A percentile compares a stretch with the other conserved stretches of the same genome.
Conservation (phyloP, 176 grass and related monocot species). For the Oryza meridionalis region DNA sequence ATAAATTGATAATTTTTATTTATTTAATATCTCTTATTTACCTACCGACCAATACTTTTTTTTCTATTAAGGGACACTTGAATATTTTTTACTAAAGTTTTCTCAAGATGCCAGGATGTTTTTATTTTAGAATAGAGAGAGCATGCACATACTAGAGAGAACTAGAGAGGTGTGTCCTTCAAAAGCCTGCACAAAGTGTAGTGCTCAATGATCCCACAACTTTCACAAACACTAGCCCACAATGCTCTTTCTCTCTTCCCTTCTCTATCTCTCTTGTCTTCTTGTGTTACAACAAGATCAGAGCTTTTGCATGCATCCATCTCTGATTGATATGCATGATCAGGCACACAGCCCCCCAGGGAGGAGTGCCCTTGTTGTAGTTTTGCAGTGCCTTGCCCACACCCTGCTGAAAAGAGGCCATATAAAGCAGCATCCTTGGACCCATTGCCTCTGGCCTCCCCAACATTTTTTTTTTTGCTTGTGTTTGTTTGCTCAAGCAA, state of each 20-base stretch:
- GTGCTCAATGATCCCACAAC: constrained; percentile 26
- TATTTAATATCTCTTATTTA: too few relatives aligned
- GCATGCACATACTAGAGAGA: neutral
- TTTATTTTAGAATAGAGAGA: neutral
- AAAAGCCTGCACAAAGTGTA: constrained; percentile 46
- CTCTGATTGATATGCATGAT: constrained; percentile 17
- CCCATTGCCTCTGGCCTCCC: constrained; percentile 20
- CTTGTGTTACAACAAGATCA: neutral
- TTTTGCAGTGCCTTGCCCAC: constrained; percentile 6
- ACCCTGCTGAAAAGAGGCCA: constrained; percentile 23
- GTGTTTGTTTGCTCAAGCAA: constrained; percentile 13
- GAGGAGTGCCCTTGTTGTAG: neutral
- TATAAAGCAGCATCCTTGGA: constrained; percentile 22
- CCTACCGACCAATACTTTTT: too few relatives aligned
- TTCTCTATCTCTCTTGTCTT: neutral
- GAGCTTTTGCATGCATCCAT: neutral
- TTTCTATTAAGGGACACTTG: too few relatives aligned
- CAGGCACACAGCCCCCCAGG: neutral
- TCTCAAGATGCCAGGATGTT: neutral
- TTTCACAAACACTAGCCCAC: neutral
- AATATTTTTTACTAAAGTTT: too few relatives aligned
- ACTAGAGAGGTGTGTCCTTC: neutral
- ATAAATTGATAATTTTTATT: too few relatives aligned
- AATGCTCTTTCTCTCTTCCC: neutral
- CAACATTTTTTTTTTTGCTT: neutral